Conservation (phyloP, 768 basidiomycete species). For the Lactifluus subvellereus region DNA sequence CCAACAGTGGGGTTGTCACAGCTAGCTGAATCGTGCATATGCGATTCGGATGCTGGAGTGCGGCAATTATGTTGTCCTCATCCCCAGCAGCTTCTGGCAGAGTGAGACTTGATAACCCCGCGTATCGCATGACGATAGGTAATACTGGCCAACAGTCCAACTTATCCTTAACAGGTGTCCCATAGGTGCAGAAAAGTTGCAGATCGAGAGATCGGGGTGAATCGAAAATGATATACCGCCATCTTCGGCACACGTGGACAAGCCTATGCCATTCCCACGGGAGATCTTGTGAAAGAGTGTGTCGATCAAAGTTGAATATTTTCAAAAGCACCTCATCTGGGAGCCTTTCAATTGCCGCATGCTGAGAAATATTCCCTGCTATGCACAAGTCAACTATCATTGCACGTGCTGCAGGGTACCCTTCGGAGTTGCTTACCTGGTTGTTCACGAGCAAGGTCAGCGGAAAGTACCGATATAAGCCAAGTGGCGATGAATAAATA, state of each 20-base stretch:
- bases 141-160: constrained; percentile 5
- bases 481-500: no score
- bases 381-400: background rate
- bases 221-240: background rate
- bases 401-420: background rate
- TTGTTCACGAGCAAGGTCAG: no score
- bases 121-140: constrained; percentile 9
- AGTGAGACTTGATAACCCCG: background rate
- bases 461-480: no score
- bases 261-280: constrained; percentile 10
- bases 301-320: constrained; percentile 5
- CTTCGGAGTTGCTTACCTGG: background rate
- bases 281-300: background rate
- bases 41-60: background rate
- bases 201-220: background rate
- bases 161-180: background rate
- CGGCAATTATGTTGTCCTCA: background rate
- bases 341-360: background rate
- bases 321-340: background rate
- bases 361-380: background rate
- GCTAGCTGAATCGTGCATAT: background rate
- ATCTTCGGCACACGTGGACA: constrained; percentile 2
- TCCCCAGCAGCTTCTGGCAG: background rate
- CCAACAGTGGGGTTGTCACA: background rate
- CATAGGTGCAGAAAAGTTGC: constrained; percentile 8